Conservation (phyloP, 441 rosid species). For the Mallotus repandus region DNA sequence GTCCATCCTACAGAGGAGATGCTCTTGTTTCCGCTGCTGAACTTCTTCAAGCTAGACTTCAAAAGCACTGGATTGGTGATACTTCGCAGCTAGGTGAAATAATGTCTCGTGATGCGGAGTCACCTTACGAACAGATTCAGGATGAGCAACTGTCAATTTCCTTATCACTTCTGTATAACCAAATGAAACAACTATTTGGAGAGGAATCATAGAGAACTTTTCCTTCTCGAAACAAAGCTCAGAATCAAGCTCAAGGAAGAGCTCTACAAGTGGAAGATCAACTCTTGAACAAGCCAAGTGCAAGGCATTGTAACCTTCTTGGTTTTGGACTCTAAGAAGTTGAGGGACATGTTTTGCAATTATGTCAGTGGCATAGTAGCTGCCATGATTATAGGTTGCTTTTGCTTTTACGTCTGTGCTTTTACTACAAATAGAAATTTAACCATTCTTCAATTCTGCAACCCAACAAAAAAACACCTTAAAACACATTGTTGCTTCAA, state of each 20-base stretch:
- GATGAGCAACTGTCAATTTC: slow-evolving; percentile 4
- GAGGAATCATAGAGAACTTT: slow-evolving; percentile 4
- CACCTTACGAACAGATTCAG: neutral
- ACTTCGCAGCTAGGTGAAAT: slow-evolving; percentile 13
- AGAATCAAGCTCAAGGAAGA: neutral
- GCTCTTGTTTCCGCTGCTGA: neutral
- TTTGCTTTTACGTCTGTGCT: too few species aligned
- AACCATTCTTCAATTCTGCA: too few species aligned
- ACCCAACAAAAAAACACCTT: too few species aligned
- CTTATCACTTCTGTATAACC: neutral
- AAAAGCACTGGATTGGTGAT: neutral
- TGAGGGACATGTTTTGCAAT: neutral
- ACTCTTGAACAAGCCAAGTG: slow-evolving; percentile 11
- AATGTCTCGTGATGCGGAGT: slow-evolving; percentile 11
- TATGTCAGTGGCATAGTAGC: neutral
- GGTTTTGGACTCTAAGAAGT: neutral
- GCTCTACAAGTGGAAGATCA: neutral
- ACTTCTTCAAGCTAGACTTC: slow-evolving; percentile 6
- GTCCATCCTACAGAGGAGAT: slow-evolving; percentile 10
- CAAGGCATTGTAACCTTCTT: slow-evolving; percentile 10
- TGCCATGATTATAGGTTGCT: slow-evolving; percentile 6
- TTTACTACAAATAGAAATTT: too few species aligned
- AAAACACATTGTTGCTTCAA: too few species aligned
- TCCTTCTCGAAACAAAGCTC: slow-evolving; percentile 1
- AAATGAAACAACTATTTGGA: neutral